Evolutionary conservation across 2,329 filamentous ascomycete genomes (phyloP), one percentile per base, ranked within the genome.

Genomic region (Taxawa tesnikishii): DNA sequence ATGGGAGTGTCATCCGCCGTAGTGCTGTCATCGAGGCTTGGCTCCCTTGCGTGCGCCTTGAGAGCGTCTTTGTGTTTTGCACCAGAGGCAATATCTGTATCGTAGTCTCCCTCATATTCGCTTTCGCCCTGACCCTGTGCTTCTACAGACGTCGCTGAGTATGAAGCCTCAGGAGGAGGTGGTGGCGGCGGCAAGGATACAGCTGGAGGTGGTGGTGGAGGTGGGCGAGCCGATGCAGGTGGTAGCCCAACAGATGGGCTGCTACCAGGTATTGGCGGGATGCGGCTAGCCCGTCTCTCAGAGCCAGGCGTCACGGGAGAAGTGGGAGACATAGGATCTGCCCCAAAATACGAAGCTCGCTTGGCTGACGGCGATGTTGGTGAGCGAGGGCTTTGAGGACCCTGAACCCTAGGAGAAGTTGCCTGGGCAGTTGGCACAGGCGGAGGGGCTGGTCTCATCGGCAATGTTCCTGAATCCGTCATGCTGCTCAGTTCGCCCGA

Each of bases 61-160:
- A 96, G 58, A 1, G 88, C 87, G 59, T 94, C 88, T 57, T 93
- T 94, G 56, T 94, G 84, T 34, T 82, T 83, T n/a, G 75, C 84
- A 7, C 83, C 79, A n/a, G 87, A 83, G 2, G 81, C 87, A 50
- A 96, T 96, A 52, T 96, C 90, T 5, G 90, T 96, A 46, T 96
- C 90, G 52, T 96, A 96, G 50, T 96, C 90, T 5, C 88, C 90
- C 51, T 98, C 90, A 49, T 96, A 96, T 50, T 94, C 88, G 0
- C 84, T 92, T 19, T 84, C 70, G 48, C 92, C 85, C 37, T 81
- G 83, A 37, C 80, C 79, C 15, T 75, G 77, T 10, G 79, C 77
- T 25, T 69, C 59, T 3, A 39, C 24, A 10, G n/a, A n/a, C n/a
- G n/a, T n/a, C n/a, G n/a, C n/a, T n/a, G n/a, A n/a, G n/a, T n/a